phyloP scores from a whole-genome alignment of 2,329 filamentous ascomycete genomes.

The Apiospora kogelbergensis region DNA sequence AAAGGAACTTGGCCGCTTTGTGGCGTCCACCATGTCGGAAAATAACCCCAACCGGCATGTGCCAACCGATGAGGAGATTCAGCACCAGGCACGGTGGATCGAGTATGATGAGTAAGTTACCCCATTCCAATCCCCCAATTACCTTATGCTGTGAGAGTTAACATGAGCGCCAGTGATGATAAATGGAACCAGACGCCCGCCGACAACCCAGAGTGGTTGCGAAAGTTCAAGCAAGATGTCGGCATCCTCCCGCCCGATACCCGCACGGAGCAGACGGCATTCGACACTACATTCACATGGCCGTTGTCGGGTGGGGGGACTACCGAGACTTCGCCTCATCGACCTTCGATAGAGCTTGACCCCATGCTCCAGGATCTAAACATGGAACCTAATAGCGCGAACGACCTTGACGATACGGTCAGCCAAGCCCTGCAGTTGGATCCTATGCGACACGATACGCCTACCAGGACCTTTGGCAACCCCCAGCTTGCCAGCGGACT shows the following conservation, averaged over 20 bases:
- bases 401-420: constrained; percentile 34
- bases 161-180: constrained; percentile 48
- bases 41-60: constrained; percentile 61
- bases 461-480: constrained; percentile 56
- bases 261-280: constrained; percentile 30
- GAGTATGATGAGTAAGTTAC: constrained; percentile 58
- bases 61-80: constrained; percentile 62
- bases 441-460: constrained; percentile 42
- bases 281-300: constrained; percentile 37
- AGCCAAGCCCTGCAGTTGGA: constrained; percentile 50
- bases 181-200: constrained; percentile 65
- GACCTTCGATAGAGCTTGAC: not conserved
- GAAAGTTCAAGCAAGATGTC: constrained; percentile 59
- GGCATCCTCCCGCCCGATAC: constrained; percentile 49
- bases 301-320: constrained; percentile 49
- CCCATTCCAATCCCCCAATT: not conserved
- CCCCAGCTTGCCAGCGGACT: constrained; percentile 58
- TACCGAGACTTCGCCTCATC: constrained; percentile 47
- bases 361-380: constrained; percentile 40
- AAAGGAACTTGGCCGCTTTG: constrained; percentile 53
- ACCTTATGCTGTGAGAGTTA: constrained; percentile 16
- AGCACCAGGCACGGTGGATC: constrained; percentile 63
- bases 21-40: constrained; percentile 52
- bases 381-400: constrained; percentile 34
- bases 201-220: constrained; percentile 64